phyloP scores from a whole-genome alignment of 306 rosid species.

The Oemleria cerasiformis region DNA sequence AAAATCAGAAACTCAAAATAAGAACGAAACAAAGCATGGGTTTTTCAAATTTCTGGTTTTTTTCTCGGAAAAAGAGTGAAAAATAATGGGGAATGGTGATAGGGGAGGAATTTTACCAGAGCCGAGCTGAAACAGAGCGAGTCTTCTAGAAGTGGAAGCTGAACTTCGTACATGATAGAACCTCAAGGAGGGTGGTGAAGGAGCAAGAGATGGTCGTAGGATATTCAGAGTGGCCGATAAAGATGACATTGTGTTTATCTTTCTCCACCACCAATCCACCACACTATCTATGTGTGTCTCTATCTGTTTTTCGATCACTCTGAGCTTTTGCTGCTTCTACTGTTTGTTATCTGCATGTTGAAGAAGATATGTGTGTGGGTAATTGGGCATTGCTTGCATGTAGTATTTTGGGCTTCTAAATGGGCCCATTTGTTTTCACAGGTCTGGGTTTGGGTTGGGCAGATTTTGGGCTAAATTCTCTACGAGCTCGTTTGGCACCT shows the following conservation, averaged over 20 bases:
- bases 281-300: neutral
- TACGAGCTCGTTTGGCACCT: too few species aligned
- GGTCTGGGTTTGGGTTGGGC: neutral
- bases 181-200: neutral
- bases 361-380: neutral
- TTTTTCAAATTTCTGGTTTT: neutral
- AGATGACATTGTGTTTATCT: slow-evolving; percentile 15
- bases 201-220: slow-evolving; percentile 20
- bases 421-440: neutral
- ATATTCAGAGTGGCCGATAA: slow-evolving; percentile 13
- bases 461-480: too few species aligned
- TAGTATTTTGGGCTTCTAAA: neutral
- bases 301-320: neutral
- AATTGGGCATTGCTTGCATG: neutral
- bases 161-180: slow-evolving; percentile 12
- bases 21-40: neutral
- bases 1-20: neutral
- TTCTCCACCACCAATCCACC: slow-evolving; percentile 5
- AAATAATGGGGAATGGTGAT: neutral
- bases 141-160: slow-evolving; percentile 40
- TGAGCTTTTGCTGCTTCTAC: neutral
- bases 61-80: neutral
- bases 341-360: neutral
- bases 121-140: slow-evolving; percentile 42
- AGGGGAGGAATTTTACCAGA: slow-evolving; percentile 35